Percentiles rank a stretch among this genome's conserved stretches.
Conservation (phyloP, 805 yeast species). For the Wickerhamiella dianesei region DNA sequence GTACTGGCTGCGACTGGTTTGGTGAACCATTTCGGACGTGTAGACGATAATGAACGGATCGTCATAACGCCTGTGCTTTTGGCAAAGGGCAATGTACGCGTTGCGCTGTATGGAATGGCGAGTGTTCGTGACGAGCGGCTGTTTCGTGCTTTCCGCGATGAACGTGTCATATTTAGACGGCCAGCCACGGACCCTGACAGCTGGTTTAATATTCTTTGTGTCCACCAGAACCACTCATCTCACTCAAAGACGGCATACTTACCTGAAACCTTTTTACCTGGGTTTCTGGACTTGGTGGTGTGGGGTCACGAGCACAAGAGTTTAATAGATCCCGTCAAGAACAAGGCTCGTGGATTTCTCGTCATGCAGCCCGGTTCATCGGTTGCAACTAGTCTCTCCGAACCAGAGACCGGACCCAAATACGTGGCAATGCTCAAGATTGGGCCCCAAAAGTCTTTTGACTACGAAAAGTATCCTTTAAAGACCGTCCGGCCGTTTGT, state of each 20-base stretch:
- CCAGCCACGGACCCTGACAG: constrained; percentile 46
- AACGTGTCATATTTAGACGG: constrained; percentile 61
- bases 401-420: constrained; percentile 69
- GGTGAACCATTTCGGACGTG: constrained; percentile 80
- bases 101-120: constrained; percentile 82
- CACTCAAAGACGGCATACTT: constrained; percentile 62
- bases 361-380: constrained; percentile 90
- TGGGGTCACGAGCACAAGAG: constrained; percentile 99
- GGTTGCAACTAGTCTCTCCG: constrained; percentile 78
- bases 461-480: constrained; percentile 47
- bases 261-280: constrained; percentile 75
- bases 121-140: constrained; percentile 82
- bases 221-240: constrained; percentile 79
- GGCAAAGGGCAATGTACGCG: constrained; percentile 66
- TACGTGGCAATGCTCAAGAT: constrained; percentile 59
- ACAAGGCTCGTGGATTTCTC: constrained; percentile 48
- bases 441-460: constrained; percentile 37
- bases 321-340: constrained; percentile 46
- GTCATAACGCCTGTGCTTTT: constrained; percentile 62
- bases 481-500: constrained; percentile 71
- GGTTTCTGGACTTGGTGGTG: constrained; percentile 63
- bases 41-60: constrained; percentile 60
- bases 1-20: constrained; percentile 67
- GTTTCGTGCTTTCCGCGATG: constrained; percentile 66
- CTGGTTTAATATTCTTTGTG: constrained; percentile 76